phyloP scores from a whole-genome alignment of 306 rosid species.

The Gynostemma pentaphyllum region DNA sequence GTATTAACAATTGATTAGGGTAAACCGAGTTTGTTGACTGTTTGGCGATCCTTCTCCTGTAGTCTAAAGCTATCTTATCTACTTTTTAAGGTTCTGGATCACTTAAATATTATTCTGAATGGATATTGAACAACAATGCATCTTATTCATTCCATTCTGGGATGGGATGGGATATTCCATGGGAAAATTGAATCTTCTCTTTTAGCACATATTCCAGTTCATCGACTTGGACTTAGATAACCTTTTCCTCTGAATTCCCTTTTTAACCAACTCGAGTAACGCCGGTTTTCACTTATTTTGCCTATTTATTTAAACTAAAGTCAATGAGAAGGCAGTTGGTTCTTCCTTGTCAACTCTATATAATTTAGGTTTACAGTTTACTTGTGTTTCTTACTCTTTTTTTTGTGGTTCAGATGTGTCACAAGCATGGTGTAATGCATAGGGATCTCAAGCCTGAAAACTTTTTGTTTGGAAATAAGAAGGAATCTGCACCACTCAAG shows the following conservation, averaged over 20 bases:
- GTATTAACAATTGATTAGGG: no score
- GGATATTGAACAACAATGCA: no score
- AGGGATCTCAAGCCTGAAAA: conserved; percentile 95
- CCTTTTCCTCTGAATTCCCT: neutral
- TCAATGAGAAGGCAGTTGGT: neutral
- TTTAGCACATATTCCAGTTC: neutral
- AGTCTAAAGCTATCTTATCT: no score
- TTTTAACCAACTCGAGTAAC: neutral
- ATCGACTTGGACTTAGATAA: neutral
- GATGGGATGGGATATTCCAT: neutral
- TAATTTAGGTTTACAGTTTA: neutral
- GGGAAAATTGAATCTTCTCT: neutral
- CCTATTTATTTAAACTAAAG: neutral
- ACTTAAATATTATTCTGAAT: no score
- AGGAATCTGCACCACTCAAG: conserved; percentile 73
- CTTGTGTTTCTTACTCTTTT: neutral
- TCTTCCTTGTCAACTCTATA: no score
- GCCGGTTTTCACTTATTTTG: conserved; percentile 1
- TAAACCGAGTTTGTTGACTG: no score
- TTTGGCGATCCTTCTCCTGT: no score
- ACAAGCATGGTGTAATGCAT: conserved; percentile 93
- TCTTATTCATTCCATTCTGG: no score
- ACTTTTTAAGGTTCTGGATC: no score
- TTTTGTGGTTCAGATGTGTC: conserved; percentile 53
- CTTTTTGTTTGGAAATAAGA: conserved; percentile 81